Base-by-base conservation (phyloP, 2,329 filamentous ascomycete genomes). In the Cryoendolithus antarcticus region DNA sequence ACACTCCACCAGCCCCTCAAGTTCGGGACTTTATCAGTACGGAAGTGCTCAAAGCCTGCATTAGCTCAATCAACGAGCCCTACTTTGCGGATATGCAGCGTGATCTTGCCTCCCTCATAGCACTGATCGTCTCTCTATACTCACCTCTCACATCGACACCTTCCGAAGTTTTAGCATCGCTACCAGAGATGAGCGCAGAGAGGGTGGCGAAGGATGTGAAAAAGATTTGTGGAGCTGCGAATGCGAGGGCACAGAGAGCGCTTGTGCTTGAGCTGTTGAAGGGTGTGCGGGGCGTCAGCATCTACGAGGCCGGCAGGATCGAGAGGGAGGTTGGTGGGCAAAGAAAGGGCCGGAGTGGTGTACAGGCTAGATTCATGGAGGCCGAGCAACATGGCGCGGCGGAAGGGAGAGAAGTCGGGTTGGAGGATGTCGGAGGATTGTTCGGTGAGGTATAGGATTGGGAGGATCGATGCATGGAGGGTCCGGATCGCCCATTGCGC, bases 31-130 rank as follows among this genome's bases (percentile, higher is more conserved):
- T 88, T 60, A 88, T 96, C 55, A 86, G 80, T 38, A 77, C 78
- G 4, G 83, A 94, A 48, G 85, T 96, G 2, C 73, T 98, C 37
- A 85, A 88, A 64, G 86, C 86, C 0, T 89, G 83, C 53, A 84
- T 95, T 57, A 84, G 80, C 1, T 93, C 84, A 2, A 76, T 98
- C 36, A 84, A 96, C 62, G 91, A 98, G 49, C 80, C 86, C 0
- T 95, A 96, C 61, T 98, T 96, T 61, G 88, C 95, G 28, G 91
- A 98, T 49, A 75, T 93, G 45, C 91, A 98, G 54, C 89, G 88
- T 56, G 88, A 98, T 37, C 71, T 98, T 15, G 89, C 86, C 1
- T 75, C 79, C 13, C 70, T 96, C 30, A 94, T 98, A 45, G 88
- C 88, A 0, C 75, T 80, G 3, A 91, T 96, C 44, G 70, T 94